phyloP scores from a whole-genome alignment of 106 monocot species.

The Ottelia alismoides region DNA sequence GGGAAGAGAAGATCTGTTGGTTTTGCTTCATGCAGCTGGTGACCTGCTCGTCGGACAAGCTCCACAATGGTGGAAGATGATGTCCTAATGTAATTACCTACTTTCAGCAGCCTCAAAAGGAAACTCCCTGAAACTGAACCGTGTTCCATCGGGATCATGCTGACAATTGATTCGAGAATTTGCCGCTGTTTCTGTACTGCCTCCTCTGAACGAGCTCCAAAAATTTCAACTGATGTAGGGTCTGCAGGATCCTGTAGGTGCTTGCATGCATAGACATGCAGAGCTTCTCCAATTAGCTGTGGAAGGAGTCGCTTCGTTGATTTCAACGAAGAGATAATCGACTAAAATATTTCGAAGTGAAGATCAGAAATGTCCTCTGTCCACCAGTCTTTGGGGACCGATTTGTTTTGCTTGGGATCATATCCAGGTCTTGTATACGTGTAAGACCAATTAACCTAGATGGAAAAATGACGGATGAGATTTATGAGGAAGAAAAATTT shows the following conservation, averaged over 20 bases:
- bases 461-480: not conserved
- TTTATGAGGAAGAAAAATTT: not conserved
- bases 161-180: conserved; percentile 60
- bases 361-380: conserved; percentile 78
- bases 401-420: conserved; percentile 19
- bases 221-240: not conserved
- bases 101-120: conserved; percentile 48
- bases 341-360: conserved; percentile 51
- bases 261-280: conserved; percentile 84
- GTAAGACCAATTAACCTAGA: conserved; percentile 76
- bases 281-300: conserved; percentile 70
- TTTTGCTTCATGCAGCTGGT: conserved; percentile 49
- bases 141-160: conserved; percentile 53
- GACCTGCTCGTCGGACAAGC: conserved; percentile 46
- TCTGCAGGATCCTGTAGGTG: conserved; percentile 39
- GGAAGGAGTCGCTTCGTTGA: conserved; percentile 35
- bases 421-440: conserved; percentile 69
- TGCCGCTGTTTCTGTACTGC: conserved; percentile 20
- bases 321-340: conserved; percentile 47
- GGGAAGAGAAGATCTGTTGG: conserved; percentile 46
- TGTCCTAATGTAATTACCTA: conserved; percentile 31
- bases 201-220: conserved; percentile 1
- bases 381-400: conserved; percentile 91
- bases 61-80: conserved; percentile 60
- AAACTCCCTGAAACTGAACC: conserved; percentile 61